Evolutionary conservation across 805 yeast species (phyloP).

Genomic region (Candida suzukii): DNA sequence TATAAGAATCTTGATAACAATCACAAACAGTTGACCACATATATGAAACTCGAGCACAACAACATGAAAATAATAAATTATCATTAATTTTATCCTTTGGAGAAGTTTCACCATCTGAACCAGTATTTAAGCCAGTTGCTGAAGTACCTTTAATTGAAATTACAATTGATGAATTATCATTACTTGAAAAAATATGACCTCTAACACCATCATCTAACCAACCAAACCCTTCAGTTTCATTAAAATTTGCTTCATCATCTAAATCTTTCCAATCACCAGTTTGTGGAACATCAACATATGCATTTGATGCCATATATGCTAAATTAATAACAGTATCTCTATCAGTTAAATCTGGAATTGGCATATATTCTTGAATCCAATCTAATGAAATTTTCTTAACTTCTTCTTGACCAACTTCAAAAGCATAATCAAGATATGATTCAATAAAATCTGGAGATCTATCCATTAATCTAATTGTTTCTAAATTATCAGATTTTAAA

Average conservation of each 20-base stretch:
- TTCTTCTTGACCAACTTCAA: constrained; percentile 30
- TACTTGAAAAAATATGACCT: constrained; percentile 79
- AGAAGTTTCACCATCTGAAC: constrained; percentile 55
- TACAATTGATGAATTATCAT: constrained; percentile 51
- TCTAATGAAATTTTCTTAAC: constrained; percentile 41
- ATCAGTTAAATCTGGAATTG: constrained; percentile 72
- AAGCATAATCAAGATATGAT: constrained; percentile 54
- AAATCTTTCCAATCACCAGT: constrained; percentile 83
- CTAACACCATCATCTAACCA: constrained; percentile 84
- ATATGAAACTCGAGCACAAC: constrained; percentile 89
- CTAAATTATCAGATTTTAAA: constrained; percentile 8
- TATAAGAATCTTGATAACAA: constrained; percentile 76
- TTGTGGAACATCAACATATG: constrained; percentile 72
- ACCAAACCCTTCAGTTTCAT: constrained; percentile 60
- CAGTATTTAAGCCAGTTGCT: constrained; percentile 60
- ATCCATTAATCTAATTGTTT: constrained; percentile 31
- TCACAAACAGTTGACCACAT: constrained; percentile 95
- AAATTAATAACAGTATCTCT: constrained; percentile 63
- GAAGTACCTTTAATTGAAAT: constrained; percentile 88
- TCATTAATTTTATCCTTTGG: constrained; percentile 80
- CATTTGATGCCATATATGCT: constrained; percentile 85
- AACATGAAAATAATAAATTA: constrained; percentile 84
- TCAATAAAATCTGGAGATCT: constrained; percentile 60
- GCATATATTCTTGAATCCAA: constrained; percentile 53
- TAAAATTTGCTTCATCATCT: constrained; percentile 29